These are phyloP conservation scores for Calocybe gangraenosa DNA, from an alignment of 768 basidiomycete genomes.

Conservation along the genomic window DNA sequence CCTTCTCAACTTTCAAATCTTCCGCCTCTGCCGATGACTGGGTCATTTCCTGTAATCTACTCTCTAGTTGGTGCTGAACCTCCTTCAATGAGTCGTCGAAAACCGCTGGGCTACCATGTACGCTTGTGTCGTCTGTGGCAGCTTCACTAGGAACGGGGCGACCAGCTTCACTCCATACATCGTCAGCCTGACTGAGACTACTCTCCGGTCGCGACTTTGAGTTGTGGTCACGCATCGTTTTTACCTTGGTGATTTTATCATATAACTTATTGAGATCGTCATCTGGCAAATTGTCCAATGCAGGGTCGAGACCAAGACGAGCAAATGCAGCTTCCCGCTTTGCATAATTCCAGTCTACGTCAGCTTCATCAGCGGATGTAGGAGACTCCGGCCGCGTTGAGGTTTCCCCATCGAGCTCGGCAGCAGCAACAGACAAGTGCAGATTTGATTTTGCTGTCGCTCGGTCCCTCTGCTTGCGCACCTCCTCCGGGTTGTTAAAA, in stretches of 20 bases:
- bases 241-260: conserved; percentile 91
- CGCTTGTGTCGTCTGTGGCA: conserved; percentile 82
- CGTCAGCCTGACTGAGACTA: conserved; percentile 81
- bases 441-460: conserved; percentile 69
- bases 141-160: conserved; percentile 74
- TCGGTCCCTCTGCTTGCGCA: conserved; percentile 85
- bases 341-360: conserved; percentile 97
- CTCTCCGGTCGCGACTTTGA: conserved; percentile 84
- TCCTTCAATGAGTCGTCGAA: conserved; percentile 62
- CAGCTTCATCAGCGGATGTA: conserved; percentile 58
- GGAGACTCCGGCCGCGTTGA: conserved; percentile 80
- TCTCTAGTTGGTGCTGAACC: conserved; percentile 73
- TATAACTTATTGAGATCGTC: conserved; percentile 92
- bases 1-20: conserved; percentile 85
- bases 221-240: conserved; percentile 80
- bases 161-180: conserved; percentile 88
- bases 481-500: conserved; percentile 94
- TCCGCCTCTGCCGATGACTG: conserved; percentile 64
- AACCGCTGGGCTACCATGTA: conserved; percentile 61
- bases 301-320: conserved; percentile 80
- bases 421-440: conserved; percentile 59
- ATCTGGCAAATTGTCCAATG: conserved; percentile 89
- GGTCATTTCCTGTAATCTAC: conserved; percentile 57
- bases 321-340: conserved; percentile 91
- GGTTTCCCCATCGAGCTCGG: conserved; percentile 58